Conservation (phyloP, 768 basidiomycete genomes). For the Boletus insuetus region DNA sequence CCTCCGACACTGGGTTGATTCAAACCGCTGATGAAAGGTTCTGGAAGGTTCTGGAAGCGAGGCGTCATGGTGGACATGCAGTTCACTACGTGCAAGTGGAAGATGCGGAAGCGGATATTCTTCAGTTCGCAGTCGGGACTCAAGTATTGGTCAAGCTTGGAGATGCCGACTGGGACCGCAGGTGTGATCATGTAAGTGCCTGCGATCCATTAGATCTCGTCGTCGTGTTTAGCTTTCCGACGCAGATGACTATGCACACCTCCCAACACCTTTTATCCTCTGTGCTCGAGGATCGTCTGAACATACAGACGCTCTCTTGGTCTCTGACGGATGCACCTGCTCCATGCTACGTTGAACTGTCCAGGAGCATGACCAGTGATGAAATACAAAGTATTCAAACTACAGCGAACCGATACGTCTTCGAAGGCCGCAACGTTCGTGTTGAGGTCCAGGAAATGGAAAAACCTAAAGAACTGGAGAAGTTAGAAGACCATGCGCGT, state of each 20-base stretch:
- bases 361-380: conserved; percentile 59
- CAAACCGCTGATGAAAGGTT: conserved; percentile 40
- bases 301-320: conserved; percentile 77
- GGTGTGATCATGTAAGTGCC: conserved; percentile 68
- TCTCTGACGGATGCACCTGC: conserved; percentile 66
- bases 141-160: conserved; percentile 54
- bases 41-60: conserved; percentile 64
- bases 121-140: conserved; percentile 49
- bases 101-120: conserved; percentile 40
- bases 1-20: conserved; percentile 67
- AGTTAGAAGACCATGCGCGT: conserved; percentile 46
- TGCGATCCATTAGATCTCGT: neutral
- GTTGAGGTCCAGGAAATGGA: conserved; percentile 76
- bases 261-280: conserved; percentile 83
- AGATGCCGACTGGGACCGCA: conserved; percentile 56
- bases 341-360: conserved; percentile 76
- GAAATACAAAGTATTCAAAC: conserved; percentile 63
- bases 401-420: conserved; percentile 64
- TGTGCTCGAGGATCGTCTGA: conserved; percentile 61
- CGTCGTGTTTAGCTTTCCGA: neutral
- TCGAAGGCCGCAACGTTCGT: conserved; percentile 63
- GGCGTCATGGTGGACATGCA: conserved; percentile 69
- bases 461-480: conserved; percentile 30
- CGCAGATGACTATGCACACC: conserved; percentile 80
- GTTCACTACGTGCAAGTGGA: conserved; percentile 64